phyloP scores from a whole-genome alignment of 2,329 filamentous ascomycete species.

The Trichoderma asperellum region DNA sequence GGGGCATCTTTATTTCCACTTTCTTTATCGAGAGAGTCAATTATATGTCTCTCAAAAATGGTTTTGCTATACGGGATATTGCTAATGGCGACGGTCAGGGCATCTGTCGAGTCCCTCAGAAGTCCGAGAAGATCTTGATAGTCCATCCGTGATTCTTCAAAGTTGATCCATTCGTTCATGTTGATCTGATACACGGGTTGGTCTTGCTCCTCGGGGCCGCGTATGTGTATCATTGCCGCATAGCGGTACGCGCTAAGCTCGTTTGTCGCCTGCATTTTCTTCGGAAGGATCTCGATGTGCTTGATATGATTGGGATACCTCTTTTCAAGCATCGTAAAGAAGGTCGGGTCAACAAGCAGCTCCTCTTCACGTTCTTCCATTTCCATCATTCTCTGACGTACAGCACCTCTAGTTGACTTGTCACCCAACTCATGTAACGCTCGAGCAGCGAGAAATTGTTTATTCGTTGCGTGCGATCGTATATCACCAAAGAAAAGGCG shows the following conservation, averaged over 20 bases:
- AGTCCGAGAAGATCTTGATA: conserved; percentile 23
- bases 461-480: conserved; percentile 31
- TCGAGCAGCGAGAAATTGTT: conserved; percentile 30
- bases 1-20: neutral
- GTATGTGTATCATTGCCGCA: conserved; percentile 8
- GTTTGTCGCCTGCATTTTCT: conserved; percentile 23
- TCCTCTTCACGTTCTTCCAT: conserved; percentile 32
- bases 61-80: conserved; percentile 40
- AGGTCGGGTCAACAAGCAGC: conserved; percentile 35
- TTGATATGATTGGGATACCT: conserved; percentile 28
- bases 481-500: conserved; percentile 35
- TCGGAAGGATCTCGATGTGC: conserved; percentile 23
- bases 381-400: conserved; percentile 29
- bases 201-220: neutral
- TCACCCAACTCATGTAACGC: conserved; percentile 22
- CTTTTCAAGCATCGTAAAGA: conserved; percentile 33
- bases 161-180: conserved; percentile 32
- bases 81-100: conserved; percentile 28
- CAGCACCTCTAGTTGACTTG: conserved; percentile 6
- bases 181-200: conserved; percentile 25
- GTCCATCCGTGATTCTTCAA: conserved; percentile 28
- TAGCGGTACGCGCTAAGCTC: conserved; percentile 22
- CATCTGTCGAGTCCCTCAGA: conserved; percentile 12
- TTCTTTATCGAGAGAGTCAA: conserved; percentile 26
- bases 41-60: conserved; percentile 36